Base-by-base conservation (phyloP, 495 filamentous ascomycete species). In the Geopyxis carbonaria region DNA sequence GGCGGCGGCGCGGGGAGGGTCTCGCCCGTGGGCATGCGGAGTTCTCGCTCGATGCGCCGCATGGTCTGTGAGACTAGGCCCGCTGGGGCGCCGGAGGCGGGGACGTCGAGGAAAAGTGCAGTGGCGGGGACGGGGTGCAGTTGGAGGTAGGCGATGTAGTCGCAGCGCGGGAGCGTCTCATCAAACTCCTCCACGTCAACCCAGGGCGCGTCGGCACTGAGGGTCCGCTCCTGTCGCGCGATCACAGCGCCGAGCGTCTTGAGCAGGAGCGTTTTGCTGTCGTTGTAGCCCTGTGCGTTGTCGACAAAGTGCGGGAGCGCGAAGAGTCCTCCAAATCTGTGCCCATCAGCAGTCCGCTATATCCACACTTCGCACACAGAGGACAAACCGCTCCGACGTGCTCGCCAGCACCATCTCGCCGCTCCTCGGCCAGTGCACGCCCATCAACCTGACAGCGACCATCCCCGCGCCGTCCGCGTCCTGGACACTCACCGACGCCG, bases 81-180 rank as follows among this genome's bases (percentile, higher is more conserved):
- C n/a, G n/a, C n/a, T n/a, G n/a, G n/a, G n/a, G n/a, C n/a, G n/a
- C n/a, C n/a, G n/a, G n/a, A n/a, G n/a, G n/a, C n/a, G n/a, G n/a
- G n/a, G n/a, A n/a, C n/a, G n/a, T n/a, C n/a, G n/a, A n/a, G n/a
- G n/a, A n/a, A n/a, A n/a, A n/a, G n/a, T n/a, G n/a, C n/a, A n/a
- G n/a, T n/a, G n/a, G n/a, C n/a, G n/a, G n/a, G n/a, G 5, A 69
- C 37, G 10, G 68, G 66, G 46, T 92, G 75, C 43, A 93, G 73
- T 57, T 97, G 89, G 22, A 86, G 60, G 56, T 85, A 94, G 25
- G 91, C 59, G 18, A 97, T 61, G 53, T 79, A 86, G 53, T 97
- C 89, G 63, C 89, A 95, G 38, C 76, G 76, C 2, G 84, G 82
- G 29, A n/a, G n/a, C n/a, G n/a, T 62, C n/a, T n/a, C n/a, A n/a